phyloP scores from a whole-genome alignment of 139 green algal genomes.

The Volvox reticuliferus region DNA sequence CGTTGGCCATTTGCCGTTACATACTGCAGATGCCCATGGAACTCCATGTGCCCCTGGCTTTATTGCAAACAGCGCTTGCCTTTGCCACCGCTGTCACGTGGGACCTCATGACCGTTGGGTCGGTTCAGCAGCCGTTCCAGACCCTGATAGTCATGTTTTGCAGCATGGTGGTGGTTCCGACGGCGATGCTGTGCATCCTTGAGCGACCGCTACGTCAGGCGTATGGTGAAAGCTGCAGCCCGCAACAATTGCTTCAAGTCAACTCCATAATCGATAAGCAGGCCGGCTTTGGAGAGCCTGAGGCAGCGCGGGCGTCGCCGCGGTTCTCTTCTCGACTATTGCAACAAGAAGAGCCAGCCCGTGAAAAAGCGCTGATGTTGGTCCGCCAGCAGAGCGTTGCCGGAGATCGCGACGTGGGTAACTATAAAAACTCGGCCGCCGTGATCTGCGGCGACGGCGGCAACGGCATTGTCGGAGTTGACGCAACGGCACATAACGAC shows the following conservation, averaged over 20 bases:
- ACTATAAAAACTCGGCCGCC: no score
- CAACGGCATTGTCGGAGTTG: not conserved
- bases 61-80: not conserved
- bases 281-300: no score
- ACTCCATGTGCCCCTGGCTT: not conserved
- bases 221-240: not conserved
- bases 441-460: not conserved
- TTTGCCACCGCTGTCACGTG: not conserved
- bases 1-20: not conserved
- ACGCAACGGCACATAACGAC: not conserved
- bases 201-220: not conserved
- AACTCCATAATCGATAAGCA: no score
- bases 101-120: constrained; percentile 34
- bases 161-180: not conserved
- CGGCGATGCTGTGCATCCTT: not conserved
- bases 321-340: no score
- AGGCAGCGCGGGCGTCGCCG: no score
- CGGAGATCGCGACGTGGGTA: no score
- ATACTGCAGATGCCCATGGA: not conserved
- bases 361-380: no score
- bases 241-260: no score
- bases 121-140: not conserved
- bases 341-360: no score
- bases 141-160: not conserved
- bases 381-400: no score